Evolutionary conservation across 495 filamentous ascomycete genomes (phyloP), one percentile per base, ranked within the genome.

Genomic region (Pyronema omphalodes): DNA sequence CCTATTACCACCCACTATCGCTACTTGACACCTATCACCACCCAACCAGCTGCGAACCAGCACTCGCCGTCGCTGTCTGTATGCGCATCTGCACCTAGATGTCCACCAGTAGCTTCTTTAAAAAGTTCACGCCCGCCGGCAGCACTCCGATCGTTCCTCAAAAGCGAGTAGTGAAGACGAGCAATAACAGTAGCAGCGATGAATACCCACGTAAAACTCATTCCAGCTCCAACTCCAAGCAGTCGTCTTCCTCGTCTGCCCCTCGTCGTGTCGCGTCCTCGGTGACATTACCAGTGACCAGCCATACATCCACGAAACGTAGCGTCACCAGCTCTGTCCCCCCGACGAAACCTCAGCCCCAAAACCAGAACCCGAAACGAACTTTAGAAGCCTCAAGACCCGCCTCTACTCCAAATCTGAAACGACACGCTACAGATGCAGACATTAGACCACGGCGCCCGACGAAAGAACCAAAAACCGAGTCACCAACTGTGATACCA

Each of bases 141-240:
- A 60, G 53, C 58, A 64, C 62, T 4, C 61, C 62, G 29, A 64
- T 64, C 44, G 54, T 60, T 6, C 51, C 48, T 12, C 57, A 64
- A 37, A 63, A 64, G 33, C 54, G 52, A 14, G 59, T 60, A 3
- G 55, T 64, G n/a, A 64, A 56, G 35, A 64, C 57, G 1, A 29
- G 23, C 23, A 29, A 29, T 29, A 29, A 29, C 23, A 29, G 23
- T 55, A 63, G 54, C 55, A 59, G 43, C 46, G 49, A 17, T 52
- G 58, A n/a, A 57, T 29, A 29, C 23, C 23, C 23, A 29, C 23
- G 23, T 1, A 29, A 29, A 5, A 29, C 23, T 1, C 23, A 63
- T 43, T 37, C 50, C 34, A 37, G n/a, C 8, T 49, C 44, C 7
- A 29, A 36, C 9, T 34, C 33, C 46, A 61, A 47, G n/a, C 51